A percentile compares a stretch with the other conserved stretches of the same genome.
These are phyloP conservation scores for Agroathelia rolfsii DNA, from an alignment of 1,284 basidiomycete genomes.

Conservation along the genomic window DNA sequence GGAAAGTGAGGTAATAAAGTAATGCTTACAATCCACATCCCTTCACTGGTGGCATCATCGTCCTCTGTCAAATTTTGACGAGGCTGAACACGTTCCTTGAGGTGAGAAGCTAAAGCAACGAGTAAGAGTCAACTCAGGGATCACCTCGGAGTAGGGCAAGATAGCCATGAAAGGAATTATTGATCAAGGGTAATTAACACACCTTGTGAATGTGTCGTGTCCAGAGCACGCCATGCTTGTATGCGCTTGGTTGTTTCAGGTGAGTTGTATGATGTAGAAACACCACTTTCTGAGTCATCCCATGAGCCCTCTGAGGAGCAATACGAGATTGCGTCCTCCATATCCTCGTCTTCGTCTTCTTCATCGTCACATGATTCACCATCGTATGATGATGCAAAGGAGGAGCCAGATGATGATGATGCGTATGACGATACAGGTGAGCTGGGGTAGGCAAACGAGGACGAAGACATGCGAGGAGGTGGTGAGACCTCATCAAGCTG, in stretches of 20 bases:
- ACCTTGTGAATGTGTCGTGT: conserved; percentile 40
- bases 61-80: too few species aligned
- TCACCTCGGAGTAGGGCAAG: too few species aligned
- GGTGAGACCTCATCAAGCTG: conserved; percentile 60
- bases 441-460: conserved; percentile 31
- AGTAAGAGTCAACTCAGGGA: too few species aligned
- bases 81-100: too few species aligned
- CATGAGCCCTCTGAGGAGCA: conserved; percentile 49
- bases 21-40: too few species aligned
- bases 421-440: conserved; percentile 24
- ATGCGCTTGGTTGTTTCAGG: conserved; percentile 14
- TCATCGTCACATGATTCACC: conserved; percentile 15
- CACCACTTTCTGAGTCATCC: conserved; percentile 15
- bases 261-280: conserved; percentile 18
- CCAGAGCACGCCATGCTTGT: conserved; percentile 34
- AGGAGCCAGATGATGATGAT: conserved; percentile 27
- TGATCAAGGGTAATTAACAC: conserved; percentile 56
- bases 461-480: conserved; percentile 39
- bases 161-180: too few species aligned
- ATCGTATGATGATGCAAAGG: conserved; percentile 24
- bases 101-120: too few species aligned
- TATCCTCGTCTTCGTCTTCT: conserved; percentile 32
- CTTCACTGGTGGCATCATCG: too few species aligned
- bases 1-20: conserved; percentile 25
- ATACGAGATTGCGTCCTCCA: conserved; percentile 44